Base-by-base conservation (phyloP, 495 filamentous ascomycete species). In the Hypoxylon fuscum region DNA sequence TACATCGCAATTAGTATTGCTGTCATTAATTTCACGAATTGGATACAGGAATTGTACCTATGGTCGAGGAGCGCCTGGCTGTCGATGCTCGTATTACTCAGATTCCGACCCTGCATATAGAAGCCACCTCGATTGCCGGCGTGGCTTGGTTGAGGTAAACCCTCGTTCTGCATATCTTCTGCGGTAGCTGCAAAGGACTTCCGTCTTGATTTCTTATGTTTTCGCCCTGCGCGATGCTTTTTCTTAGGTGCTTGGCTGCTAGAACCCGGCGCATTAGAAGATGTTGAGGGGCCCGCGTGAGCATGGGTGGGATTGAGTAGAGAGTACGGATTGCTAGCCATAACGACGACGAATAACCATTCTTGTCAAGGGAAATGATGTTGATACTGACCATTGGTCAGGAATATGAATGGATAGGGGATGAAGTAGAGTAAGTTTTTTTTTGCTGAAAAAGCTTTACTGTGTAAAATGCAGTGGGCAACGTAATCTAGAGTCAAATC, bases 41-140 rank as follows among this genome's bases (percentile, higher is more conserved):
- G 35, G 12, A 8, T 9, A 9, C 6, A 27, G 25, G 25, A 4
- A 14, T 29, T n/a, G 20, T 77, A 91, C 90, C 90, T 81, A 68
- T 96, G 92, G 69, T 96, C 92, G 38, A 96, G 74, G 42, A 96
- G 78, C 3, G 84, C 86, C 65, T 92, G 85, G 68, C 90, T 94
- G 51, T 93, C 92, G 49, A 96, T 75, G 68, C 92, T 96, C 3
- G 90, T 91, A 69, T 80, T 87, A 72, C 92, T 96, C 58, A 87
- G 48, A 69, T 88, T 90, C 5, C 72, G 65, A 14, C 76, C 78
- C 31, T 76, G 79, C 38, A 87, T 69, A 68, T 90, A 93, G 65
- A 90, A 87, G 18, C 80, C 72, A 23, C 66, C 64, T 42, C 55
- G 73, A 55, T 59, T 73, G 48, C 44, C 70, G 44, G 55, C 62